Evolutionary conservation across 2,329 filamentous ascomycete genomes (phyloP), one percentile per base, ranked within the genome.

Genomic region (Harringtonia aguacate): DNA sequence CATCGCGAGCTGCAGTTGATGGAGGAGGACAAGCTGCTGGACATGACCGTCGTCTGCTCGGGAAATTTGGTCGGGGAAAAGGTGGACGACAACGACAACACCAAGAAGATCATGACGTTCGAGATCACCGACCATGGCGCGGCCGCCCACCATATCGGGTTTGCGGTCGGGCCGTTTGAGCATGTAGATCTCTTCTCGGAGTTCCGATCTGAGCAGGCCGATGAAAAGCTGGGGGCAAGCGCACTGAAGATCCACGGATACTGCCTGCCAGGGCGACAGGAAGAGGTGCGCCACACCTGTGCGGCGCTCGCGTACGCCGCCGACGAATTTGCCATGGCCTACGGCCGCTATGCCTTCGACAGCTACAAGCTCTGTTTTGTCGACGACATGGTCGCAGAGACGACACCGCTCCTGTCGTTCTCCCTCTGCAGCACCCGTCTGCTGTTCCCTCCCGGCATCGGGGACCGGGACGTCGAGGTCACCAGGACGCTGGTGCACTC

Each of bases 311-410:
- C 89, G 18, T 79, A 77, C 58, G 87, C 88, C 2, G 81, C 95
- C n/a, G 92, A 98, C 59, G 86, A 84, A 60, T 88, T 97, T 57
- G 86, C 86, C 4, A 77, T 90, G 50, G 85, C 81, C 4, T 97
- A 90, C 59, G 87, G 88, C 22, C 82, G 84, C 20, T 98, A 94
- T 58, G 89, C 92, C 0, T 97, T 92, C 59, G 77, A 85, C 24
- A 88, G 84, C 56, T 97, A 94, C 69, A 94, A 94, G 56, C 66
- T 97, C 44, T 89, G 86, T 53, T 98, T 98, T 54, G 81, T 98
- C 17, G 92, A 98, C 54, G 92, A 98, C 59, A 75, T 92, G 59
- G 66, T 82, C 1, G 70, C 77, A 27, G 84, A 95, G 46, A 83
- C 84, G 1, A 70, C 83, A 18, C 77, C 88, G 17, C 77, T 87